Evolutionary conservation across 2,329 filamentous ascomycete genomes (phyloP), one percentile per base, ranked within the genome.

Genomic region (Diaporthe destruens): DNA sequence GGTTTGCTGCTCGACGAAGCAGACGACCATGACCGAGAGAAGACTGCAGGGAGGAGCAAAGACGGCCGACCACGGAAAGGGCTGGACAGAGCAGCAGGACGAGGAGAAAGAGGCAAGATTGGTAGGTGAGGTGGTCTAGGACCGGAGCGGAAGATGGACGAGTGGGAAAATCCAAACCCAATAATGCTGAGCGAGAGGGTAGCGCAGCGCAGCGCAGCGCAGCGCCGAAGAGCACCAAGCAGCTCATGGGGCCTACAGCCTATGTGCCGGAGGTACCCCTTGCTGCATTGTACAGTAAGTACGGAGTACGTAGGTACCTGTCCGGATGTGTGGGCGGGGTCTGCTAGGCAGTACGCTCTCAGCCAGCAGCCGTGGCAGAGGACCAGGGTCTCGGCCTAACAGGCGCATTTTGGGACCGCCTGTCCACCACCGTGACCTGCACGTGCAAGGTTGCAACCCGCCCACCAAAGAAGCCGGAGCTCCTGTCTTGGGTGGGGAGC

Each of bases 101-200:
- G 54, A 73, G 65, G 72, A 74, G 68, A 53, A 18, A 42, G 53
- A 53, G 44, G 20, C 39, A 57, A 53, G 32, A 49, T 36, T 49
- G 66, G n/a, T 44, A 34, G 55, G 67, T 53, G 71, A 69, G 39
- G 39, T 63, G 49, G 69, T 51, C 54, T 44, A 53, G 68, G 68
- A 20, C 59, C 65, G 56, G 47, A 56, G 34, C 23, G 53, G 66
- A 72, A 63, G 57, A 63, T 29, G 66, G 47, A 59, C 42, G 59
- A 69, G 70, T 74, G 72, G 72, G 72, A 74, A 72, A 72, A 74
- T 68, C 73, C 42, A 61, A 65, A 59, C 55, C 65, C 65, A 68
- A 53, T 59, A 56, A 51, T 66, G 59, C 54, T 67, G 67, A 70
- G 59, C 55, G 34, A 34, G 54, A 72, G 51, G 12, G 53, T 42